A percentile compares a stretch with the other conserved stretches of the same genome.
phyloP scores from a whole-genome alignment of 345 rosid genomes.

The Eucalyptus rudis region DNA sequence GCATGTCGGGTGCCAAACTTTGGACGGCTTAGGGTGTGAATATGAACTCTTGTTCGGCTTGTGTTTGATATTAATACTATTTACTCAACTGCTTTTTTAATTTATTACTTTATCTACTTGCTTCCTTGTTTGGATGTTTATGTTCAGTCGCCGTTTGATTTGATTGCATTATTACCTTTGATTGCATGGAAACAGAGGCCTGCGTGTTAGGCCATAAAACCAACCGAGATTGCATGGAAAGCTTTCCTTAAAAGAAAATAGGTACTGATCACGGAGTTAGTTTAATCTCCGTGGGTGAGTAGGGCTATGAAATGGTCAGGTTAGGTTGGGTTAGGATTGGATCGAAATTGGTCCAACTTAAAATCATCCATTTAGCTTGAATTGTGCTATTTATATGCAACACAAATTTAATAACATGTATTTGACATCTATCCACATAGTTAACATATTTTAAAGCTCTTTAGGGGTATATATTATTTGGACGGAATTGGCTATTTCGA shows the following conservation, averaged over 20 bases:
- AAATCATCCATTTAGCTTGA: not conserved
- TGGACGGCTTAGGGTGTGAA: not conserved
- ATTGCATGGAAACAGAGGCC: not conserved
- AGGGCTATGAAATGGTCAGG: not conserved
- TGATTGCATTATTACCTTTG: not conserved
- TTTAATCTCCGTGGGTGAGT: not conserved
- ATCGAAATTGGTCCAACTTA: not conserved
- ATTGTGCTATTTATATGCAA: too few species aligned
- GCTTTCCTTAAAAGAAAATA: not conserved
- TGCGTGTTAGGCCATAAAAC: not conserved
- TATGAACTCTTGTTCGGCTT: too few species aligned
- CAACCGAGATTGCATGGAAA: not conserved
- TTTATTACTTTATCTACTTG: not conserved
- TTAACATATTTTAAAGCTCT: not conserved
- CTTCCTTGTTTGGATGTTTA: not conserved
- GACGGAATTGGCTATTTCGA: accelerated
- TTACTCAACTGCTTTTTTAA: not conserved
- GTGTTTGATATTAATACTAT: not conserved
- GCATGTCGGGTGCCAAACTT: not conserved
- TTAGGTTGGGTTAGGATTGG: not conserved
- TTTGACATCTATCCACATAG: not conserved
- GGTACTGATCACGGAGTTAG: not conserved
- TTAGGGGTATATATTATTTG: not conserved
- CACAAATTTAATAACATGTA: not conserved
- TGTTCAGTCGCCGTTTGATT: not conserved